Base-by-base conservation (phyloP, 1,139 yeast species). In the Pichia sp. region DNA sequence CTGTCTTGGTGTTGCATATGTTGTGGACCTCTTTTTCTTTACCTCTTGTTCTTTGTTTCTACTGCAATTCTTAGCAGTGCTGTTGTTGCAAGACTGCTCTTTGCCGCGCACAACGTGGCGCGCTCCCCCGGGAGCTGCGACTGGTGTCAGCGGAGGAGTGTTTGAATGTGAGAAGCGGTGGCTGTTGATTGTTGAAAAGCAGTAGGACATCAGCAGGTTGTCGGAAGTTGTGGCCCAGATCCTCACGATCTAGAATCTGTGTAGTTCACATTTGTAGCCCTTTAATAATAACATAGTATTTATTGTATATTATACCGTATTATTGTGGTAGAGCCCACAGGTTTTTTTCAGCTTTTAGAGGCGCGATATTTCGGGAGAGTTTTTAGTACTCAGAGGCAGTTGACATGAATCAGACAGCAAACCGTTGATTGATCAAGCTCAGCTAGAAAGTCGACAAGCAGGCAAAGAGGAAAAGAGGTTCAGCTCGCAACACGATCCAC, bases 101-200 rank as follows among this genome's bases (percentile, higher is more conserved):
- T 55, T 41, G 45, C 54, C 58, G 57, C 58, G 65, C 58, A 55
- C 66, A 66, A 51, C 58, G 71, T 67, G 71, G 71, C 71, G 71
- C 71, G 69, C 64, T 58, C 50, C 53, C 31, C 43, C 50, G 56
- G 14, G 46, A 46, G 63, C 68, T 62, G 71, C 71, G 71, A 67
- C 71, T 67, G 71, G 69, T 61, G 59, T 53, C 58, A 50, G 59
- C 59, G 58, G 55, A 54, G 57, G 58, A 49, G 33, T 14, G 16
- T 14, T n/a, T 38, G 41, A 38, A 27, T 27, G 29, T 38, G 17
- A 17, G 5, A 5, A 14, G 14, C 41, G 6, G 41, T 38, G 4
- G 41, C 17, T n/a, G 41, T 38, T 27, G 29, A 7, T 27, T 27
- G n/a, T 27, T 27, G 6, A 7, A 27, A 27, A 27, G 29, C 29